Percentiles rank a stretch among this genome's conserved stretches.
These are phyloP conservation scores for Lichtheimia ornata DNA, from an alignment of 371 early-diverging fungal species.

Conservation along the genomic window DNA sequence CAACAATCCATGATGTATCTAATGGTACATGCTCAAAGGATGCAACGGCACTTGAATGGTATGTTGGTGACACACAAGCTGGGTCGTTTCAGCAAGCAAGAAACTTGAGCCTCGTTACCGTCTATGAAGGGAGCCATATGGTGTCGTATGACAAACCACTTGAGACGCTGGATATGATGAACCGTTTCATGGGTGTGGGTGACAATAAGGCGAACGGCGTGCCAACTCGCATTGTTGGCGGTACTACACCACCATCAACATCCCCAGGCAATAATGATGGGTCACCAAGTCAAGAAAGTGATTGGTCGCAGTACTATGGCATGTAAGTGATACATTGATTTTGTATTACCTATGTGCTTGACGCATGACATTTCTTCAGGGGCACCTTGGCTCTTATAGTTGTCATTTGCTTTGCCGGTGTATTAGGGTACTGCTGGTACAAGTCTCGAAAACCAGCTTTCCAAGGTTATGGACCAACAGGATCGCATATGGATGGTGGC, in stretches of 20 bases:
- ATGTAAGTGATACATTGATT: too few relatives aligned
- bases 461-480: conserved; percentile 5
- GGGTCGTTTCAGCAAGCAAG: conserved; percentile 62
- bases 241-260: too few relatives aligned
- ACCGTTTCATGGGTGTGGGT: conserved; percentile 70
- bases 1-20: too few relatives aligned
- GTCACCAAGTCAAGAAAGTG: background rate
- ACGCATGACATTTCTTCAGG: conserved; percentile 8
- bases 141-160: conserved; percentile 73
- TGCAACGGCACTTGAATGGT: conserved; percentile 46
- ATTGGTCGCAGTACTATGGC: conserved; percentile 24
- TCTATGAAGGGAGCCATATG: conserved; percentile 83
- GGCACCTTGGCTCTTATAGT: conserved; percentile 30
- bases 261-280: too few relatives aligned
- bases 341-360: too few relatives aligned
- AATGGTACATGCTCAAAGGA: conserved; percentile 2
- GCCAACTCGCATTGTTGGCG: too few relatives aligned
- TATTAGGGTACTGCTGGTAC: conserved; percentile 36
- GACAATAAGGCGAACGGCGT: conserved; percentile 31
- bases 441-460: conserved; percentile 7
- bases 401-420: conserved; percentile 24
- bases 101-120: conserved; percentile 69
- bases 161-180: conserved; percentile 72
- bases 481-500: background rate
- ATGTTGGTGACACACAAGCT: conserved; percentile 52